phyloP scores from a whole-genome alignment of 2,329 filamentous ascomycete genomes.

The Pseudomassariella vexata region DNA sequence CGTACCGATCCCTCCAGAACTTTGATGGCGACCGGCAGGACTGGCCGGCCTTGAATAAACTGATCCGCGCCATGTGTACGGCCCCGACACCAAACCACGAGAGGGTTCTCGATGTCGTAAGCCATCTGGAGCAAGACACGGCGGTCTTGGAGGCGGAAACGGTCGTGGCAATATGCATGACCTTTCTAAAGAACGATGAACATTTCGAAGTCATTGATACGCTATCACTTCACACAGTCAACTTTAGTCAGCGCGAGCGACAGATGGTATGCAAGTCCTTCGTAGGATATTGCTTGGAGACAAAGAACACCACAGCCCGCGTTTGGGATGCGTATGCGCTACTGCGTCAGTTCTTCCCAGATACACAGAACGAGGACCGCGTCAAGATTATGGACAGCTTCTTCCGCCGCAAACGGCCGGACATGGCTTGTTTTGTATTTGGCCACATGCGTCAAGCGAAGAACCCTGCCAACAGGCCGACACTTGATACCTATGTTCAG shows the following conservation, averaged over 20 bases:
- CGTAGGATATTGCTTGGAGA: constrained; percentile 61
- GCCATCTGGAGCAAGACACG: constrained; percentile 65
- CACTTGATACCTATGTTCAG: constrained; percentile 66
- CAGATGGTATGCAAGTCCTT: constrained; percentile 60
- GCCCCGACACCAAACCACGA: constrained; percentile 59
- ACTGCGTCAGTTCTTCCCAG: constrained; percentile 58
- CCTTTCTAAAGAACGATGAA: constrained; percentile 72
- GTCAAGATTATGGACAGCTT: constrained; percentile 75
- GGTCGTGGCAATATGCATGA: constrained; percentile 63
- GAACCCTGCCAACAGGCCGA: constrained; percentile 58
- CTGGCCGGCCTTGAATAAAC: constrained; percentile 60
- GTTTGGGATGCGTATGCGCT: constrained; percentile 62
- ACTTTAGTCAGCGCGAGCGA: constrained; percentile 66
- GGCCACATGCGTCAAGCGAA: constrained; percentile 85
- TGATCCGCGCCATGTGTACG: constrained; percentile 63
- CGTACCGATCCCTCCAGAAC: constrained; percentile 58
- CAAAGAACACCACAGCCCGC: constrained; percentile 53
- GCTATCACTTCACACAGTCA: constrained; percentile 67
- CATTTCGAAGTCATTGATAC: constrained; percentile 75
- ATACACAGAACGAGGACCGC: constrained; percentile 60
- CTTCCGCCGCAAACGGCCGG: constrained; percentile 68
- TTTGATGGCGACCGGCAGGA: constrained; percentile 54
- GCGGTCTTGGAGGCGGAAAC: constrained; percentile 69
- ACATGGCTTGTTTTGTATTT: constrained; percentile 84
- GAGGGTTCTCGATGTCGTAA: constrained; percentile 66